Conservation (phyloP, 768 basidiomycete species). For the Coprinopsis strossmayeri region DNA sequence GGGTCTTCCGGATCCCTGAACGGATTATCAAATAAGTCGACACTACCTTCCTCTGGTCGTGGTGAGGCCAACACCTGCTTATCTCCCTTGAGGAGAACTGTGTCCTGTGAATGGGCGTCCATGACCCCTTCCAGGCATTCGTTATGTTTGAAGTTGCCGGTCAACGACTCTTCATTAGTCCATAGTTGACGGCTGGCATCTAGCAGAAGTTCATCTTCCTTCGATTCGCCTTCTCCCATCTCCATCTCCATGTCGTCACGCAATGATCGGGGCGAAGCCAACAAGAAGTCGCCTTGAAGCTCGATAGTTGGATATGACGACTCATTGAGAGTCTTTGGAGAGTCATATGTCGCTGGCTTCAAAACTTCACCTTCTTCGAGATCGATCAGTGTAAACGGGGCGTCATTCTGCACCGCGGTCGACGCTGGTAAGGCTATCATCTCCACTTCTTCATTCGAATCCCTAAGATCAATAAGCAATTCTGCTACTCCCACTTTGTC, state of each 20-base stretch:
- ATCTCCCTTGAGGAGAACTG: neutral
- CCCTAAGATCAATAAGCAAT: slow-evolving; percentile 6
- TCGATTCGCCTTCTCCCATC: neutral
- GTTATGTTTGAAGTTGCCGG: neutral
- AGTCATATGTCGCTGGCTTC: no score
- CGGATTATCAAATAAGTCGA: neutral
- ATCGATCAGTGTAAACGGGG: no score
- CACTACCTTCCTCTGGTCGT: neutral
- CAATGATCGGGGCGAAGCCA: neutral
- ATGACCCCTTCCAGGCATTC: no score
- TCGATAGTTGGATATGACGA: neutral
- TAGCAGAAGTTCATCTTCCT: neutral
- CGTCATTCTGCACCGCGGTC: no score
- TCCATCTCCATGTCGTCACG: neutral
- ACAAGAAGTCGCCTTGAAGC: neutral
- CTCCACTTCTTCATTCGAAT: neutral
- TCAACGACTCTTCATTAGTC: neutral
- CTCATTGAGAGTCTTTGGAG: neutral
- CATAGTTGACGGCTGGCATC: no score
- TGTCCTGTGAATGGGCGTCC: no score
- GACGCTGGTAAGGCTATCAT: no score
- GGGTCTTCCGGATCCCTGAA: neutral
- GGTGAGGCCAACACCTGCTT: no score
- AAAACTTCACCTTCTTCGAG: no score
- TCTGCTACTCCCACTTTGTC: neutral